These are phyloP conservation scores for Calocera cornea DNA, from an alignment of 768 basidiomycete genomes.

Conservation along the genomic window DNA sequence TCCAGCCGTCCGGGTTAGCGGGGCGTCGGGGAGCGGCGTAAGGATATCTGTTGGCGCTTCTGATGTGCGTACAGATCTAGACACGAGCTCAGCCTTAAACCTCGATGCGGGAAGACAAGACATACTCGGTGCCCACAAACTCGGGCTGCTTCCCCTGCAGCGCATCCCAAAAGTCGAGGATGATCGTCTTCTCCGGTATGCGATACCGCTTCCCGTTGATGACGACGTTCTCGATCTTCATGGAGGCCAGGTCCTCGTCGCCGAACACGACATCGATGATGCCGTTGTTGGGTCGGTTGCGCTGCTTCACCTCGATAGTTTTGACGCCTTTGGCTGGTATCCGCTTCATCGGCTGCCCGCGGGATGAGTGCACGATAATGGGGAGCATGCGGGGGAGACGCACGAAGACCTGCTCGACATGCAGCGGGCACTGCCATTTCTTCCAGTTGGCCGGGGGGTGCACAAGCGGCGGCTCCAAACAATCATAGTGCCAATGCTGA, in stretches of 20 bases:
- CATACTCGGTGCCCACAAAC: not conserved
- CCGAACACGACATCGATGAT: constrained; percentile 76
- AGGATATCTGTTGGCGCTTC: not conserved
- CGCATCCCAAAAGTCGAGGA: constrained; percentile 92
- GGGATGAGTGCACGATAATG: not conserved
- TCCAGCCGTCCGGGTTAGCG: not conserved
- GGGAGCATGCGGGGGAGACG: constrained; percentile 23
- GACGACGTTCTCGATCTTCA: constrained; percentile 65
- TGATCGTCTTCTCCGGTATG: constrained; percentile 81
- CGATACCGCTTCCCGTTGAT: constrained; percentile 83
- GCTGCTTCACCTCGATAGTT: constrained; percentile 62
- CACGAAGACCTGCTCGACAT: constrained; percentile 75
- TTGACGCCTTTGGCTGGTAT: constrained; percentile 9
- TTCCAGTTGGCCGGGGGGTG: constrained; percentile 72
- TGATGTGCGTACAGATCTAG: not conserved
- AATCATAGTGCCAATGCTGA: constrained; percentile 95
- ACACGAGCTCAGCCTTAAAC: not conserved
- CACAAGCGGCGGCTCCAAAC: constrained; percentile 78
- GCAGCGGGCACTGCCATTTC: constrained; percentile 99
- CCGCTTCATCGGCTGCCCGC: constrained; percentile 6
- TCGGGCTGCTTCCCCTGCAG: constrained; percentile 10
- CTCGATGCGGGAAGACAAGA: not conserved
- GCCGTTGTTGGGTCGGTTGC: constrained; percentile 73
- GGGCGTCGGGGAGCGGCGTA: not conserved
- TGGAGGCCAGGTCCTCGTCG: constrained; percentile 35